Conservation (phyloP, 1,139 yeast species). For the Nakaseomyces delphensis region DNA sequence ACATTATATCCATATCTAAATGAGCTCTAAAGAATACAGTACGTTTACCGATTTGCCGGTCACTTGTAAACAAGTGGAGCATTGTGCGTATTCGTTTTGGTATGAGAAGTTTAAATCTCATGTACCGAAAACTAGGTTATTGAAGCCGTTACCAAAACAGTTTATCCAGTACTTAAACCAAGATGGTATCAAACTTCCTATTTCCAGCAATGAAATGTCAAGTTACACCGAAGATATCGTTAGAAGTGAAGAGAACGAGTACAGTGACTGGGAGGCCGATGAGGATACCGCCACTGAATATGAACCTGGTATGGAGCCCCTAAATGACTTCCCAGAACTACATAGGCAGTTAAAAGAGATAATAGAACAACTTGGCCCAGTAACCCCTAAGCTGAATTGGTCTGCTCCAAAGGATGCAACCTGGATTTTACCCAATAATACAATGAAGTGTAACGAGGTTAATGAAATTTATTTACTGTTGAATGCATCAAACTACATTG, state of each 20-base stretch:
- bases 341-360: constrained; percentile 43
- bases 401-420: constrained; percentile 91
- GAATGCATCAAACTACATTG: constrained; percentile 79
- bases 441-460: constrained; percentile 58
- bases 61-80: constrained; percentile 44
- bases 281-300: constrained; percentile 33
- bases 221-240: constrained; percentile 34
- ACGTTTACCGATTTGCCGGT: constrained; percentile 35
- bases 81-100: constrained; percentile 74
- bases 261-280: constrained; percentile 61
- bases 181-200: constrained; percentile 70
- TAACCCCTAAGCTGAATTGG: constrained; percentile 91
- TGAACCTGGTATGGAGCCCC: constrained; percentile 34
- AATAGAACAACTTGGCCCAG: constrained; percentile 46
- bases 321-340: constrained; percentile 46
- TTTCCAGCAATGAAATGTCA: constrained; percentile 26
- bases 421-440: constrained; percentile 79
- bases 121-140: constrained; percentile 44
- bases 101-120: constrained; percentile 44
- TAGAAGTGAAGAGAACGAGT: constrained; percentile 51
- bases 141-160: constrained; percentile 55
- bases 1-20: no score
- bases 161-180: constrained; percentile 63
- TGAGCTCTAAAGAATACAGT: constrained; percentile 12
- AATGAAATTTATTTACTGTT: constrained; percentile 71